phyloP scores from a whole-genome alignment of 257 asterid species.

The Handroanthus guayacan region DNA sequence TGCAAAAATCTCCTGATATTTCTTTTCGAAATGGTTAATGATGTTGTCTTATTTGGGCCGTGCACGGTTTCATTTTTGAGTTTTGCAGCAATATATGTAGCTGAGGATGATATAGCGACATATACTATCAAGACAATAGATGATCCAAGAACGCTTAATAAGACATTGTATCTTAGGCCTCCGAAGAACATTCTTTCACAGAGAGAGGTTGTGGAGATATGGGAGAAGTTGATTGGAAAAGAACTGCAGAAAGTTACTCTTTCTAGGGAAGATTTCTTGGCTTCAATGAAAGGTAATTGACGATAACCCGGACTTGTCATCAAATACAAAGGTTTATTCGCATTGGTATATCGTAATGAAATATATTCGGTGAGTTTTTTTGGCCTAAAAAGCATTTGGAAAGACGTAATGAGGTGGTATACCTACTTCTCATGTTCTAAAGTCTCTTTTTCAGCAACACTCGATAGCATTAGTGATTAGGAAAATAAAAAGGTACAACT shows the following conservation, averaged over 20 bases:
- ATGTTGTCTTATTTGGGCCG: not conserved
- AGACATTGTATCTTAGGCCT: constrained; percentile 65
- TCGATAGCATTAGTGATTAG: no score
- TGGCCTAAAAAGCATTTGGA: no score
- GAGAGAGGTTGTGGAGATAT: constrained; percentile 48
- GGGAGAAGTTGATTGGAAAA: constrained; percentile 61
- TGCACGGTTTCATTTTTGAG: not conserved
- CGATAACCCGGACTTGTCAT: no score
- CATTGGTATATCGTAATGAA: no score
- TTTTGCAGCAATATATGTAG: constrained; percentile 50
- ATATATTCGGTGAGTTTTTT: no score
- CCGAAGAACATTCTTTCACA: constrained; percentile 61
- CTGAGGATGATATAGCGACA: constrained; percentile 62
- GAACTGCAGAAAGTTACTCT: constrained; percentile 46
- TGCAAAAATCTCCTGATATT: no score
- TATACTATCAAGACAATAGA: constrained; percentile 61
- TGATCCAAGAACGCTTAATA: constrained; percentile 64
- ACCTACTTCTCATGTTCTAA: no score
- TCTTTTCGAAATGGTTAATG: no score
- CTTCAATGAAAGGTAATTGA: constrained; percentile 57
- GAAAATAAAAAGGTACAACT: no score
- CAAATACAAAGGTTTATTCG: no score
- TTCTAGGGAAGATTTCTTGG: constrained; percentile 53
- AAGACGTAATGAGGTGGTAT: no score
- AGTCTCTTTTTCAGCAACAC: no score